Base-by-base conservation (phyloP, 768 basidiomycete genomes). In the Hygrophorus russula region DNA sequence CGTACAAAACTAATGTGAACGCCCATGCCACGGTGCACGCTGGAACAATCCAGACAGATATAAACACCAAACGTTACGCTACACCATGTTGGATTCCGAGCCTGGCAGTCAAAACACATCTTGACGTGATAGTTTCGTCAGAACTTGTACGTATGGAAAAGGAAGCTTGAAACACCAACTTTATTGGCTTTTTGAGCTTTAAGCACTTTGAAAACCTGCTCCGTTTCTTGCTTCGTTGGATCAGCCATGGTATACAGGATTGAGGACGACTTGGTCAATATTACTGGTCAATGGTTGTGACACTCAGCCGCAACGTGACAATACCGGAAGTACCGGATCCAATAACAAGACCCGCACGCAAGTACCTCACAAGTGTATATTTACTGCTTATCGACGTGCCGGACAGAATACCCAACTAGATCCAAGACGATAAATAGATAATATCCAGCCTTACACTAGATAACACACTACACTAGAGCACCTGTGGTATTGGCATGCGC, bases 1-100 rank as follows among this genome's bases (percentile, higher is more conserved):
- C 93, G 70, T 34, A 99, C 94, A 55, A 99, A 99, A 49, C 80
- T 87, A 62, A 99, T 92, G 59, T 99, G 96, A 17, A 98, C 94
- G 53, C 96, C 96, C 79, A 97, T 82, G 60, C 94, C 97, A 42
- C 96, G 73, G 64, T 99, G 96, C 11, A 85, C 67, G 51, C 84
- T 86, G 4, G 94, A 98, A 70, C 96, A 99, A 46, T 99, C 93
- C 27, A 98, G 69, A 58, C 96, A 99, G 56, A 99, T 92, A 64
- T 98, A 98, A 11, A 98, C 81, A 28, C 90, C 94, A 58, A 85
- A 99, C 0, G 91, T 93, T 15, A 96, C 90, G 49, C 89, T 92
- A 3, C 92, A 82, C 96, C 94, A 98, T 27, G 92, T 96, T 36
- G 94, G 94, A 65, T 96, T 96, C 54, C 91, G 82, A 37, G 93